Conservation (phyloP, 257 asterid species). For the Solanum ossicruentum region DNA sequence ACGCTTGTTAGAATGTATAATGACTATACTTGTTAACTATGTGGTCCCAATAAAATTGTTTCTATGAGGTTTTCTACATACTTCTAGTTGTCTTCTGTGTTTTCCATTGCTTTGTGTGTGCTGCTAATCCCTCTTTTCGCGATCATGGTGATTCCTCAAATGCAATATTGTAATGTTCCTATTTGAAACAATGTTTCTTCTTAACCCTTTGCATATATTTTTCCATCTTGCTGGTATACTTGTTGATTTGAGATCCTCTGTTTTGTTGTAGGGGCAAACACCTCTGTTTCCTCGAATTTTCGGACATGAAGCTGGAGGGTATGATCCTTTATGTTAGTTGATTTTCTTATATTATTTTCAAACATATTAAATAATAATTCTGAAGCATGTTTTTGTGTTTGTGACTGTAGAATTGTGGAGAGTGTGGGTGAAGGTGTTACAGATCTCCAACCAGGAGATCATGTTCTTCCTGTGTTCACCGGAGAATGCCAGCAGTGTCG, state of each 20-base stretch:
- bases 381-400: neutral
- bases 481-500: constrained; percentile 76
- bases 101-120: neutral
- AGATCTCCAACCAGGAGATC: constrained; percentile 65
- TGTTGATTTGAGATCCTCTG: neutral
- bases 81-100: neutral
- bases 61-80: neutral
- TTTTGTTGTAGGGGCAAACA: constrained; percentile 54
- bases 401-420: constrained; percentile 52
- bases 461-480: constrained; percentile 88
- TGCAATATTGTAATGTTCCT: neutral
- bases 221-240: neutral
- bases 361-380: neutral
- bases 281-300: constrained; percentile 84
- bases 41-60: neutral
- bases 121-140: neutral
- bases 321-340: neutral
- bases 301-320: constrained; percentile 99
- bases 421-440: constrained; percentile 87
- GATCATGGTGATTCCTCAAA: neutral
- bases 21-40: neutral
- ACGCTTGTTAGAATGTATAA: neutral
- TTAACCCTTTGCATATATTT: neutral
- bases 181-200: neutral
- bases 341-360: neutral